Conservation (phyloP, 768 basidiomycete species). For the Pisolithus sp. region DNA sequence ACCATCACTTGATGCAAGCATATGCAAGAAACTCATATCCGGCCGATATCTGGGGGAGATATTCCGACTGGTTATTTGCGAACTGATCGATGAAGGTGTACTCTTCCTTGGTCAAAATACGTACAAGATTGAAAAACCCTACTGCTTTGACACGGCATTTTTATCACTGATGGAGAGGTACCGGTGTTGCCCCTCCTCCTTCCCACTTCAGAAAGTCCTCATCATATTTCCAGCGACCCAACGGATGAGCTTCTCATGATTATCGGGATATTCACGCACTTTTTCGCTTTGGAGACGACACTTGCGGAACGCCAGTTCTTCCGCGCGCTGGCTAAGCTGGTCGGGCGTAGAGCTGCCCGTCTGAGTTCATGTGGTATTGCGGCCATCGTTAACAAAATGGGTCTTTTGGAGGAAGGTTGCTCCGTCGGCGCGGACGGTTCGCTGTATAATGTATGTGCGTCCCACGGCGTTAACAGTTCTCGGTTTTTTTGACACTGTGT, state of each 20-base stretch:
- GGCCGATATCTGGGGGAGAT: conserved; percentile 96
- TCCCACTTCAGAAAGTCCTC: not conserved
- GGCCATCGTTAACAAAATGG: conserved; percentile 92
- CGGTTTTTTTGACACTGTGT: not conserved
- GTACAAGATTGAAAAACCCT: conserved; percentile 93
- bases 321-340: conserved; percentile 84
- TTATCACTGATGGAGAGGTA: conserved; percentile 94
- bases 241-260: conserved; percentile 96
- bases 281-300: conserved; percentile 95
- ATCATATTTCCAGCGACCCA: conserved; percentile 57
- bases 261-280: conserved; percentile 95
- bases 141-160: conserved; percentile 94
- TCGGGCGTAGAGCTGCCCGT: conserved; percentile 84
- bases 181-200: not conserved
- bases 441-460: conserved; percentile 75
- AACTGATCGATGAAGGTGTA: conserved; percentile 94
- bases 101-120: conserved; percentile 98
- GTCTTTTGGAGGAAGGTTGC: conserved; percentile 86
- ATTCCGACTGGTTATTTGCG: conserved; percentile 87
- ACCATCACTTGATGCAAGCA: not conserved
- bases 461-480: not conserved
- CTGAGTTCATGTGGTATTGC: conserved; percentile 95
- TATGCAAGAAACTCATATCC: conserved; percentile 80
- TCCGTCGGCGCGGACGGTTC: conserved; percentile 88
- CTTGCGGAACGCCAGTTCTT: conserved; percentile 96